These are phyloP conservation scores for Lithohypha guttulata DNA, from an alignment of 2,329 filamentous ascomycete genomes.

Conservation along the genomic window DNA sequence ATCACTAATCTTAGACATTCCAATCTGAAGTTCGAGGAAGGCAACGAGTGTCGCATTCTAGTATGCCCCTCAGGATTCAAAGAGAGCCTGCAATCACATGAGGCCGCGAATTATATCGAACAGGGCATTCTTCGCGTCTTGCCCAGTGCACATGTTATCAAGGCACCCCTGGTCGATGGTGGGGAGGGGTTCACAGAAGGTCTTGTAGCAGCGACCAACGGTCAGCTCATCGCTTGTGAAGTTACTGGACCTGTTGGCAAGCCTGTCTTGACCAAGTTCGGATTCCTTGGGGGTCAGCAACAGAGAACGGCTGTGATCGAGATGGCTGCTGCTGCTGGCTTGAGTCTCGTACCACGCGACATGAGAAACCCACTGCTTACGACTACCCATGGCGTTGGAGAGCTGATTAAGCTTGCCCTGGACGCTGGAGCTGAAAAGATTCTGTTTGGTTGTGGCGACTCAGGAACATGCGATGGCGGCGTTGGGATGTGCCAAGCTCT, in stretches of 20 bases:
- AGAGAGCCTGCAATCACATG: slow-evolving; percentile 39
- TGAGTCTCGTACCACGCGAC: slow-evolving; percentile 38
- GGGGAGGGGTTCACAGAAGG: slow-evolving; percentile 43
- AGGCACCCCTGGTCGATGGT: slow-evolving; percentile 43
- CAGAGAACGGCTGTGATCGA: slow-evolving; percentile 39
- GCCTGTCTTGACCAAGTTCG: slow-evolving; percentile 37
- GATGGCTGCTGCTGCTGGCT: slow-evolving; percentile 44
- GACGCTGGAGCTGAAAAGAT: slow-evolving; percentile 37
- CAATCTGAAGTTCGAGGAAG: neutral
- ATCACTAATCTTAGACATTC: neutral
- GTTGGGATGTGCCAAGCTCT: slow-evolving; percentile 46
- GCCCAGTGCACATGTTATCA: slow-evolving; percentile 34
- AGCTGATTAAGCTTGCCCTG: slow-evolving; percentile 38
- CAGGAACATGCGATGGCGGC: slow-evolving; percentile 44
- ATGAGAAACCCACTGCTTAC: slow-evolving; percentile 38
- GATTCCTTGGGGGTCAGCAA: slow-evolving; percentile 30
- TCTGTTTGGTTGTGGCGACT: slow-evolving; percentile 44
- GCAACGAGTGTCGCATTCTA: slow-evolving; percentile 27
- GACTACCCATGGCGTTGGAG: slow-evolving; percentile 43
- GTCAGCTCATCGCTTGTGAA: slow-evolving; percentile 28
- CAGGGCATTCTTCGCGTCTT: slow-evolving; percentile 37
- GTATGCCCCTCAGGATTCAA: slow-evolving; percentile 46
- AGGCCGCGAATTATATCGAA: slow-evolving; percentile 43
- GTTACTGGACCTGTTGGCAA: slow-evolving; percentile 38
- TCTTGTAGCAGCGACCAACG: slow-evolving; percentile 35